A percentile compares a stretch with the other conserved stretches of the same genome.
Evolutionary conservation across 345 rosid genomes (phyloP).

Genomic region (Xanthoceras sorbifolium): DNA sequence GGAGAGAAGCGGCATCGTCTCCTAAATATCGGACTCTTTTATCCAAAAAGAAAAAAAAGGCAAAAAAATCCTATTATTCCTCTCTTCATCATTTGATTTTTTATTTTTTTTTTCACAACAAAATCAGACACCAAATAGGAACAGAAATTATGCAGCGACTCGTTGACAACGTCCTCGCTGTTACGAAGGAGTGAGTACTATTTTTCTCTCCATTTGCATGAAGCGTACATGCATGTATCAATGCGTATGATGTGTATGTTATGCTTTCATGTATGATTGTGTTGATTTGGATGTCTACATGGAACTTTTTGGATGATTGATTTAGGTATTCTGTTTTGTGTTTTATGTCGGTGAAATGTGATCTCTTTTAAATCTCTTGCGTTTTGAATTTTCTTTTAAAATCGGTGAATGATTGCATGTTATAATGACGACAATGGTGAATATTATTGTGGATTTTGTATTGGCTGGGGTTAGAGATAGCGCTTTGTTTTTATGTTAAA

Average conservation of each 20-base stretch:
- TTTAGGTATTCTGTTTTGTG: not conserved
- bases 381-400: not conserved
- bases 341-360: not conserved
- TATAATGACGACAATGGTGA: not conserved
- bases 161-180: conserved; percentile 87
- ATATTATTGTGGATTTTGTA: not conserved
- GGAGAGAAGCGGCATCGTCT: conserved; percentile 45
- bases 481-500: not conserved
- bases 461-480: not conserved
- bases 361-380: not conserved
- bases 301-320: not conserved
- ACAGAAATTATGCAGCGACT: conserved; percentile 61
- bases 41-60: not conserved
- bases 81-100: not conserved
- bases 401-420: not conserved
- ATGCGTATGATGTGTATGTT: not conserved
- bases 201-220: conserved; percentile 21
- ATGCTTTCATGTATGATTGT: not conserved
- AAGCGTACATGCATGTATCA: not conserved
- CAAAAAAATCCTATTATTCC: not conserved
- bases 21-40: conserved; percentile 17
- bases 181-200: conserved; percentile 80
- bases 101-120: not conserved
- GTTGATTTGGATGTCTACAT: not conserved
- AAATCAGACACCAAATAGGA: conserved; percentile 1